Evolutionary conservation across 1,284 basidiomycete species (phyloP), one percentile per base, ranked within the genome.

Genomic region (Phaffia rhodozyma): DNA sequence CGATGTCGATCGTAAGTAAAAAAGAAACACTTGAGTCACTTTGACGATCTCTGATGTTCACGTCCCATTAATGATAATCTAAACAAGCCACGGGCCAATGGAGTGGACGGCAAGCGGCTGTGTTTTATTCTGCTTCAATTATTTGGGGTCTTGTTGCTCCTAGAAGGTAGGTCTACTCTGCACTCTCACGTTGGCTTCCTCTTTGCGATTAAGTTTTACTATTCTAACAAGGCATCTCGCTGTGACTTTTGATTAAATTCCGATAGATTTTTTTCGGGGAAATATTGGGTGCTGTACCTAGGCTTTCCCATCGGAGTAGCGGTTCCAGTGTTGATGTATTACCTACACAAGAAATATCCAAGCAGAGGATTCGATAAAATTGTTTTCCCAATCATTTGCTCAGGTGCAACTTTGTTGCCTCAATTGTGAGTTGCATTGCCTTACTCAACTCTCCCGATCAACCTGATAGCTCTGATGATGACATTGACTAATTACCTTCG

Each of bases 331-430:
- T 68, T 70, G 16, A 72, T 73, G 20, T 79, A 74, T 71, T 69
- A 72, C 25, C 74, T 78, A 6, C 78, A 79, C 69, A 73, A 71
- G 59, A 70, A 73, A 51, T 77, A 73, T 71, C 75, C 76, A 0
- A 61, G 67, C 11, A 66, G 65, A 61, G 72, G 72, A 61, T 69
- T 75, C 34, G 68, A 76, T 67, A 75, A 76, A 68, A 71, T 78
- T 6, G 77, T 77, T n/a, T 77, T 79, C 49, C 78, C 79, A 5
- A 77, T 80, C 67, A 73, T 80, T 38, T 74, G 78, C 58, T 74
- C 74, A 56, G 79, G 78, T 3, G 78, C 77, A 0, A 75, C 74
- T 4, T 65, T 73, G 5, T 69, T 77, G 7, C 76, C 76, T 1
- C 74, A 77, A 68, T 73, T 72, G 75, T 75, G 47, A 70, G 73